Evolutionary conservation across 805 yeast species (phyloP), one percentile per base, ranked within the genome.

Genomic region (Cyberlindnera euphorbiae): DNA sequence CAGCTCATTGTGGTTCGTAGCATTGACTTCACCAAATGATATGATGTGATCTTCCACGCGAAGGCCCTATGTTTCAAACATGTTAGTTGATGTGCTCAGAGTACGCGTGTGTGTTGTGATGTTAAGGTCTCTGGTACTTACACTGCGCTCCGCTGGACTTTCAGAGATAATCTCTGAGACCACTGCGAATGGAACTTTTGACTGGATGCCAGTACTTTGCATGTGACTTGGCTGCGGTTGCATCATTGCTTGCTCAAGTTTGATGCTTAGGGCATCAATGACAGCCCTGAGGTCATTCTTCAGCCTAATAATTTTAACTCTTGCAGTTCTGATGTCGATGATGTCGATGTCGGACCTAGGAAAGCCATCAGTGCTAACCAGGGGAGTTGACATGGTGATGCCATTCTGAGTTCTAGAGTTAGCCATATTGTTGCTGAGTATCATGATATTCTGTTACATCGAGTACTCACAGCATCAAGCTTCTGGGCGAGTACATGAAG

Each of bases 281-380:
- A 85, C 60, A 12, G 50, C 55, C 32, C 64, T 66, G 44, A 79
- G 66, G 58, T 90, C 97, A 51, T 87, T 89, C 39, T 80, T 66
- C 26, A 82, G 63, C 35, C 82, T 65, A 24, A 82, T 76, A 22
- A 89, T 75, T 50, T 71, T 73, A 8, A 77, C 71, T 40, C 96
- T 63, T 1, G 79, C 53, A 8, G 72, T 56, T 35, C 95, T 63
- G 10, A 87, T 66, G 34, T 71, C 72, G 3, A 87, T 75, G 5
- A 90, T 82, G 50, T 90, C 95, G 18, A 90, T 69, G 52, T 90
- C 97, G 13, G 66, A 58, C 28, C 97, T 63, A 1, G 98, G 98
- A 50, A 75, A 90, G 15, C 97, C 96, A 52, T 90, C 95, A 0
- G 50, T 40, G 0, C 82, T 75, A 2, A 84, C 59, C 39, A 90